These are phyloP conservation scores for Cladosporium halotolerans DNA, from an alignment of 2,329 filamentous ascomycete species.

Conservation along the genomic window DNA sequence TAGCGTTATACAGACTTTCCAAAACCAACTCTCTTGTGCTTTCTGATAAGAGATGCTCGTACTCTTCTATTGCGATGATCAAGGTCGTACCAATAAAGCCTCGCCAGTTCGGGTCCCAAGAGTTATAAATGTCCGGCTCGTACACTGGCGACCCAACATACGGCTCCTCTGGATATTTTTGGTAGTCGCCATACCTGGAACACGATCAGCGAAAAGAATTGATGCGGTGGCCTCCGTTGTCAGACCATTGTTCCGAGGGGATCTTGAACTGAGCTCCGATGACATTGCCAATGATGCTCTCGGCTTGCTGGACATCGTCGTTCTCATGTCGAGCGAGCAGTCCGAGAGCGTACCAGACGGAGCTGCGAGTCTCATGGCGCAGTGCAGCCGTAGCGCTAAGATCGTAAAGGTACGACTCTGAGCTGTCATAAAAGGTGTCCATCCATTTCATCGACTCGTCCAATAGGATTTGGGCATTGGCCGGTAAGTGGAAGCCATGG, in stretches of 20 bases:
- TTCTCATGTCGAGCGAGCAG: slow-evolving; percentile 50
- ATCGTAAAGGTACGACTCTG: slow-evolving; percentile 49
- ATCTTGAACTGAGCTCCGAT: slow-evolving; percentile 50
- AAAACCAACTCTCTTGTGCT: slow-evolving; percentile 42
- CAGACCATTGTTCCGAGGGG: slow-evolving; percentile 48
- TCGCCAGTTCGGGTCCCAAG: slow-evolving; percentile 60
- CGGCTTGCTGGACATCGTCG: slow-evolving; percentile 45
- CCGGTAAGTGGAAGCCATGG: background rate
- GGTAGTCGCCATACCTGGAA: slow-evolving; percentile 44
- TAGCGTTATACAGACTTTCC: slow-evolving; percentile 49
- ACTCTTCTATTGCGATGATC: slow-evolving; percentile 55
- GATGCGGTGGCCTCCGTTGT: background rate
- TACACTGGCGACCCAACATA: slow-evolving; percentile 49
- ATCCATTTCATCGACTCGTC: slow-evolving; percentile 23
- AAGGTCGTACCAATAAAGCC: slow-evolving; percentile 57
- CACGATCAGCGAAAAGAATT: slow-evolving; percentile 20
- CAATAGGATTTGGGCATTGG: background rate
- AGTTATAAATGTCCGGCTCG: slow-evolving; percentile 46
- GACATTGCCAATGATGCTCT: slow-evolving; percentile 50
- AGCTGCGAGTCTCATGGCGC: slow-evolving; percentile 52
- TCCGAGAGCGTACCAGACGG: slow-evolving; percentile 55
- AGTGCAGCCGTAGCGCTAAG: slow-evolving; percentile 42
- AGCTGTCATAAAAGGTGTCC: slow-evolving; percentile 50
- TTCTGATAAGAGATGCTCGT: slow-evolving; percentile 41
- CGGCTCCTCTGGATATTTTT: slow-evolving; percentile 52